Evolutionary conservation across 768 basidiomycete genomes (phyloP), one percentile per base, ranked within the genome.

Genomic region (Tubosaeta sp.): DNA sequence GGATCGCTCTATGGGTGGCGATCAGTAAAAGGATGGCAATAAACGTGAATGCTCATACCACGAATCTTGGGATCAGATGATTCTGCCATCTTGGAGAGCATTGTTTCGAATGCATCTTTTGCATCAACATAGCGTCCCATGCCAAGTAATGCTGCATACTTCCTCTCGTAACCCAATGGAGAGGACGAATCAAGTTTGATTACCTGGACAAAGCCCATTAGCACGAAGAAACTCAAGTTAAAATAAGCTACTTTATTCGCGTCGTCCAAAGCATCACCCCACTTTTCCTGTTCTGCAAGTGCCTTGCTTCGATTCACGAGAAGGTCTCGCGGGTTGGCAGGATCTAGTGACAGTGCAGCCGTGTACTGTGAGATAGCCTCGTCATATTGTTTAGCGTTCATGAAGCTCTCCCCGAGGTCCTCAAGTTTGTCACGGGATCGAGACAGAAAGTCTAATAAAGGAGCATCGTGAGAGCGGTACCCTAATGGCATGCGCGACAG

Each of bases 181-280:
- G 38, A 39, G 21, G 38, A 39, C 18, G 21, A 3, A 39, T 39
- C 21, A 13, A 19, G 38, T 9, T 22, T 21, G 21, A 39, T 39
- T 6, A 21, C 38, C 38, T 39, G 38, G 21, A 3, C 19, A 12
- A 7, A 5, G 3, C 19, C 10, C 9, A 11, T 39, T 39, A 39
- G 3, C 21, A 35, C 21, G 21, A 1, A 39, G 4, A 3, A 39
- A 39, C 36, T 12, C 5, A 10, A 22, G 2, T 19, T 10, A 12
- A 22, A 21, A 21, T 11, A 4, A 22, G 8, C 19, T 13, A 39
- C 38, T 22, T 39, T 6, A 5, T 39, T 27, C n/a, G 41, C 41
- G 13, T 42, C 41, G 10, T 38, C 22, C 6, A 56, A 34, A 1
- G 53, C 56, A n/a, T 48, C 22, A 18, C 19, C 22, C 47, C 40